Base-by-base conservation (phyloP, 768 basidiomycete species). In the Mycena galericulata region DNA sequence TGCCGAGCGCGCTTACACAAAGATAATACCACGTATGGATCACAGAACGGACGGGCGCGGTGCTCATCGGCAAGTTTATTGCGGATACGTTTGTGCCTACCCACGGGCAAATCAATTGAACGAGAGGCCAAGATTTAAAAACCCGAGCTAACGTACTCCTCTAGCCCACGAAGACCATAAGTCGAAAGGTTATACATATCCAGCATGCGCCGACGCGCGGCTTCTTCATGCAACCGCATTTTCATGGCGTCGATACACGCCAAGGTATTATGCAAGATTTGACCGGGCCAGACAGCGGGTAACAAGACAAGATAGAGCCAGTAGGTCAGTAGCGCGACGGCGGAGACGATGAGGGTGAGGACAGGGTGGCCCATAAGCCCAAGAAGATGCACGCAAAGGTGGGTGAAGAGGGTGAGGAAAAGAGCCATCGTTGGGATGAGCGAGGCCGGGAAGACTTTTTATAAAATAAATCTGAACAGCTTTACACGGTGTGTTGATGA, bases 331-430 rank as follows among this genome's bases (percentile, higher is more conserved):
- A 47, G 17, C 30, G 58, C 30, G 20, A 49, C 58, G 32, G 27
- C 14, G 32, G 22, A 24, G 58, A 60, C 15, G 58, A 60, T 34
- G 46, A 34, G 32, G 51, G 51, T 36, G 51, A 54, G 45, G 15
- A 30, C 41, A 32, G 43, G 7, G 27, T 58, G 43, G 41, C 56
- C 56, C 56, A 58, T 58, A 32, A 58, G 56, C 18, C 56, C 56
- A 29, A 58, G 56, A 43, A 58, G 41, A 45, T 58, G 56, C 3
- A 29, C 46, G 32, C 58, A 60, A 27, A 60, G 58, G 38, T 60
- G 58, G 29, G 58, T 60, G 45, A 60, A 49, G 32, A 58, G 56
- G 27, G 41, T 45, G 20, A 58, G 56, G 32, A 29, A 58, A 5
- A 40, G 34, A 24, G 30, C 34, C 53, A 55, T 55, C 34, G 12